A percentile compares a stretch with the other conserved stretches of the same genome.
Evolutionary conservation across 2,329 filamentous ascomycete species (phyloP).

Genomic region (Exophiala oligosperma): DNA sequence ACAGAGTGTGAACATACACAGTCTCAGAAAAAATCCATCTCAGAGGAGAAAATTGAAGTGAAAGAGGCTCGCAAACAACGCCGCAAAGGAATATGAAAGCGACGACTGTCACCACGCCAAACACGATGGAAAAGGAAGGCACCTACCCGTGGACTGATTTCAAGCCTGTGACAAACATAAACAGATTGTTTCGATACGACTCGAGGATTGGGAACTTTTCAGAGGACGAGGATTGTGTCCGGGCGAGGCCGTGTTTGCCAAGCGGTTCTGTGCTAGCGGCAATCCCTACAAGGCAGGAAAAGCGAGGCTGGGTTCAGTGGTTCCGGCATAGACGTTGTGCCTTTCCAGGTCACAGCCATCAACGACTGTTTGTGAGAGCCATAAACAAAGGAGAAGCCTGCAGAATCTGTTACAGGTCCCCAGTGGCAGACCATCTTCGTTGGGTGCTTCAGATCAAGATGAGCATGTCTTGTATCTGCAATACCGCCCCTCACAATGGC

Average conservation of each 20-base stretch:
- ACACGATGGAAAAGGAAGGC: neutral
- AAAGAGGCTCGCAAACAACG: neutral
- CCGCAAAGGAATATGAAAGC: neutral
- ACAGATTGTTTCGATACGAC: neutral
- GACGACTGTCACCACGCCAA: neutral
- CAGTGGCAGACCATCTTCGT: too few relatives aligned
- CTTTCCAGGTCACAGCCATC: too few relatives aligned
- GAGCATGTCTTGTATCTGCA: slow-evolving; percentile 4
- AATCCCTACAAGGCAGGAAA: too few relatives aligned
- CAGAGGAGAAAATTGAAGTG: neutral
- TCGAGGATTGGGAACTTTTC: neutral
- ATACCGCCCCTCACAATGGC: slow-evolving; percentile 13
- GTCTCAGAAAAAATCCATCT: neutral
- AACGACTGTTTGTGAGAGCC: too few relatives aligned
- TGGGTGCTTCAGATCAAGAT: slow-evolving; percentile 7
- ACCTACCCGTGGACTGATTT: neutral
- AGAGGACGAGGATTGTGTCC: neutral
- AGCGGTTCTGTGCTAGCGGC: too few relatives aligned
- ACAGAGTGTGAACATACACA: neutral
- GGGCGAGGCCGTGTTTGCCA: too few relatives aligned
- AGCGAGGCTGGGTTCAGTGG: too few relatives aligned
- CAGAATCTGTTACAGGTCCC: too few relatives aligned
- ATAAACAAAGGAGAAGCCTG: too few relatives aligned
- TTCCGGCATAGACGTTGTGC: too few relatives aligned
- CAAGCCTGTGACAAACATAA: neutral